These are phyloP conservation scores for Emergomyces africanus DNA, from an alignment of 2,329 filamentous ascomycete species.

Conservation along the genomic window DNA sequence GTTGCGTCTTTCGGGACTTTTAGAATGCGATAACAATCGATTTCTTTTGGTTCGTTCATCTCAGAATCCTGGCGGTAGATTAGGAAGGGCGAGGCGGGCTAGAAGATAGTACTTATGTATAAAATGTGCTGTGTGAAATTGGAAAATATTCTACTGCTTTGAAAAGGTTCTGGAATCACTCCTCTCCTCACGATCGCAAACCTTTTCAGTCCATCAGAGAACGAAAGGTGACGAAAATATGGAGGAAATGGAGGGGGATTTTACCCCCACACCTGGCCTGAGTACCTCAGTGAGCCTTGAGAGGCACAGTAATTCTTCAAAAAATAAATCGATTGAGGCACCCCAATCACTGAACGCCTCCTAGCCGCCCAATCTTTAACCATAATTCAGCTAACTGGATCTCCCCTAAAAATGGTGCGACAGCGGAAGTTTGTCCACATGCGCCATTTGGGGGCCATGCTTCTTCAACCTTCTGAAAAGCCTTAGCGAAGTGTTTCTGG, in stretches of 20 bases:
- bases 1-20: conserved; percentile 5
- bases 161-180: neutral
- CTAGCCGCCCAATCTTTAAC: neutral
- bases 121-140: neutral
- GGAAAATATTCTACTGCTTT: neutral
- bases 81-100: neutral
- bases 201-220: neutral
- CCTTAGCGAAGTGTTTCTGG: neutral
- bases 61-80: neutral
- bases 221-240: neutral
- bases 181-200: neutral
- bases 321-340: neutral
- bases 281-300: neutral
- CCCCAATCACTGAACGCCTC: neutral
- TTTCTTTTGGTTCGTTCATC: neutral
- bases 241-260: neutral
- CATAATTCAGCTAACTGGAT: neutral
- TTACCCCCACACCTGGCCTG: neutral
- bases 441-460: neutral
- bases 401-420: neutral
- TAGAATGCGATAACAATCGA: conserved; percentile 10
- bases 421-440: neutral
- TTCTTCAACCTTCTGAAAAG: neutral
- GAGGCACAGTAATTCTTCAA: neutral
- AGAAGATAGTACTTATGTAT: no score